Percentiles rank a stretch among this genome's conserved stretches.
phyloP scores from a whole-genome alignment of 2,329 filamentous ascomycete species.

The Alternaria gansuensis region DNA sequence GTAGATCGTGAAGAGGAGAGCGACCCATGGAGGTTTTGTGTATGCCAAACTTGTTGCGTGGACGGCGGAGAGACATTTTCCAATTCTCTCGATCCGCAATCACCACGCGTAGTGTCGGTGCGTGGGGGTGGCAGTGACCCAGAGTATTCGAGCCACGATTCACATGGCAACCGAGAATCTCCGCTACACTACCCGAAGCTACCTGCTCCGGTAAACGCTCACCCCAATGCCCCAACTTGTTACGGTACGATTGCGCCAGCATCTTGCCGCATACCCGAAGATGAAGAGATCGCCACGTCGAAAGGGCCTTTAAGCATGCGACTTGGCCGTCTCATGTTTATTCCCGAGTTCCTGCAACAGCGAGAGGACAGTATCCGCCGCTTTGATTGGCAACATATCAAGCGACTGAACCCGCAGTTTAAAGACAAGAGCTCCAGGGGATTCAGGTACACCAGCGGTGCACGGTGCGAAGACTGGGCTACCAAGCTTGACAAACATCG shows the following conservation, averaged over 20 bases:
- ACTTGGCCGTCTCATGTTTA: conserved; percentile 3
- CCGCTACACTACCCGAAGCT: background rate
- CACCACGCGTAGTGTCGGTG: background rate
- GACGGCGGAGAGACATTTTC: background rate
- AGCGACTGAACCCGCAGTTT: background rate
- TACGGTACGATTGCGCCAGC: background rate
- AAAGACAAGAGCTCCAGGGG: conserved; percentile 1
- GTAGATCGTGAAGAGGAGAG: background rate
- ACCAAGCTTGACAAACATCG: conserved; percentile 9
- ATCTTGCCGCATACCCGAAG: too few relatives aligned
- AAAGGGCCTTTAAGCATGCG: background rate
- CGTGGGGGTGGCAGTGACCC: background rate
- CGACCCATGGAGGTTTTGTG: background rate
- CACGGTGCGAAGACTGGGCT: conserved; percentile 5
- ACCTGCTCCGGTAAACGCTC: background rate
- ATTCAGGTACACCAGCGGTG: conserved; percentile 4
- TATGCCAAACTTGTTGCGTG: background rate
- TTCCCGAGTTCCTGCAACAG: background rate
- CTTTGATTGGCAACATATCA: conserved; percentile 9
- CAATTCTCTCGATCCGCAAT: background rate
- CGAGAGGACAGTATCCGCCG: conserved; percentile 1
- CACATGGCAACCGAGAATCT: background rate
- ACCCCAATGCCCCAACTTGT: background rate
- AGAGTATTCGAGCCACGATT: background rate
- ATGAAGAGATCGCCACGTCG: background rate